Conservation (phyloP, 805 yeast genomes). For the Zygoascus biomembranicola region DNA sequence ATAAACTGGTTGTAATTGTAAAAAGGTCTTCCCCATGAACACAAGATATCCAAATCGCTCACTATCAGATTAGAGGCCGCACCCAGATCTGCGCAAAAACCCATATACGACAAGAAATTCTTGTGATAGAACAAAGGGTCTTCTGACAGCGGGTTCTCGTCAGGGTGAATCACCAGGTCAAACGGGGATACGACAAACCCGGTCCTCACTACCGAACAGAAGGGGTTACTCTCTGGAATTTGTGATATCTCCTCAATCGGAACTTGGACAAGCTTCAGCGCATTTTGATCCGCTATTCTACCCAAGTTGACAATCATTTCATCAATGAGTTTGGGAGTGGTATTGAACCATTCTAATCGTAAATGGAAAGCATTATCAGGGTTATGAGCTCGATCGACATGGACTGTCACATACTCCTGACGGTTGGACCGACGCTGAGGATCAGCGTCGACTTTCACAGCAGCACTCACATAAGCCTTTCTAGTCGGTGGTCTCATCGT, state of each 20-base stretch:
- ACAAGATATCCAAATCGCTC: conserved; percentile 52
- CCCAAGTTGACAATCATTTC: conserved; percentile 72
- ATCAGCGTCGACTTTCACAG: conserved; percentile 67
- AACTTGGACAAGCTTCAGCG: conserved; percentile 71
- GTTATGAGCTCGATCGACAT: conserved; percentile 85
- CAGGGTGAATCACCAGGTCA: conserved; percentile 14
- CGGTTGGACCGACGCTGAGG: conserved; percentile 62
- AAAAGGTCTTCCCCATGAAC: conserved; percentile 86
- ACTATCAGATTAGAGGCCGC: conserved; percentile 51
- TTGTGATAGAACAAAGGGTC: conserved; percentile 59
- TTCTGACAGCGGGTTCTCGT: conserved; percentile 27
- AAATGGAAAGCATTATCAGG: conserved; percentile 93
- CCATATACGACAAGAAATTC: conserved; percentile 57
- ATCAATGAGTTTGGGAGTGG: conserved; percentile 78
- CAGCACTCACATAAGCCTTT: conserved; percentile 42
- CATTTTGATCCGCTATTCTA: conserved; percentile 77
- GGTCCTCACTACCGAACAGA: conserved; percentile 75
- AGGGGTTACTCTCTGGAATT: conserved; percentile 71
- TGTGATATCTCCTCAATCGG: conserved; percentile 85
- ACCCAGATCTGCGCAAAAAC: conserved; percentile 74
- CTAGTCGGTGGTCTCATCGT: neutral
- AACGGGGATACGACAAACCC: conserved; percentile 56
- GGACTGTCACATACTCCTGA: conserved; percentile 72
- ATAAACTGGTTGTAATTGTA: conserved; percentile 83
- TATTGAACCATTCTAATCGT: conserved; percentile 84